Conservation (phyloP, 1,139 yeast genomes). For the Scheffersomyces stambukii region DNA sequence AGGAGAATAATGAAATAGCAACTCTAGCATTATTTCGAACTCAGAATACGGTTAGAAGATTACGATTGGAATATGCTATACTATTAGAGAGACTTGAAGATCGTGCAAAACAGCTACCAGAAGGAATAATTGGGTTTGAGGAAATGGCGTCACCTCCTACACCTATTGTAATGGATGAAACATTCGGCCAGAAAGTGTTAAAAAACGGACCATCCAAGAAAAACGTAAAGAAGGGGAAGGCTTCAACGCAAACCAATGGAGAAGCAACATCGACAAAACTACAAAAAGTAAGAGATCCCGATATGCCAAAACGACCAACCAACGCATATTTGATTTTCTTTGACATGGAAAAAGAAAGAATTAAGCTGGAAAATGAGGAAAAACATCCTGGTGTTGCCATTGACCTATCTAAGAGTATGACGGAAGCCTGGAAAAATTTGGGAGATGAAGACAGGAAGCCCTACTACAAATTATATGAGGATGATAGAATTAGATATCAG, state of each 20-base stretch:
- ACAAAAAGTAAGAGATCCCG: slow-evolving; percentile 62
- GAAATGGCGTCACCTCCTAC: slow-evolving; percentile 44
- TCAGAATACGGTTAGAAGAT: slow-evolving; percentile 69
- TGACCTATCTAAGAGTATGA: slow-evolving; percentile 72
- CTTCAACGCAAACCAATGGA: slow-evolving; percentile 9
- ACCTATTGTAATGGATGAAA: slow-evolving; percentile 34
- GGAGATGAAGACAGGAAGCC: slow-evolving; percentile 70
- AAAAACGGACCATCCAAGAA: slow-evolving; percentile 22
- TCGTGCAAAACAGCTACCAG: slow-evolving; percentile 37
- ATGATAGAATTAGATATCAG: slow-evolving; percentile 72
- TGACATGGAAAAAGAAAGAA: slow-evolving; percentile 76
- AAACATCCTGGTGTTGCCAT: slow-evolving; percentile 50
- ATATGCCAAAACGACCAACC: slow-evolving; percentile 83
- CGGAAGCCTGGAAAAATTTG: slow-evolving; percentile 83
- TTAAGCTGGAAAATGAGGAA: slow-evolving; percentile 48
- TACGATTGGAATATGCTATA: slow-evolving; percentile 78
- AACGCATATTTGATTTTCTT: slow-evolving; percentile 87
- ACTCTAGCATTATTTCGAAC: slow-evolving; percentile 78
- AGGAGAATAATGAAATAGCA: slow-evolving; percentile 74
- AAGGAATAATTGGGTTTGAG: slow-evolving; percentile 27
- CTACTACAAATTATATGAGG: slow-evolving; percentile 72
- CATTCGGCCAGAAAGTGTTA: slow-evolving; percentile 17
- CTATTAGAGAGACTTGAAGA: slow-evolving; percentile 76
- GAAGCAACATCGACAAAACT: slow-evolving; percentile 10
- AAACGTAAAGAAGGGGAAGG: slow-evolving; percentile 13